A percentile compares a stretch with the other conserved stretches of the same genome.
Evolutionary conservation across 495 filamentous ascomycete genomes (phyloP).

Genomic region (Penicillium subrubescens): DNA sequence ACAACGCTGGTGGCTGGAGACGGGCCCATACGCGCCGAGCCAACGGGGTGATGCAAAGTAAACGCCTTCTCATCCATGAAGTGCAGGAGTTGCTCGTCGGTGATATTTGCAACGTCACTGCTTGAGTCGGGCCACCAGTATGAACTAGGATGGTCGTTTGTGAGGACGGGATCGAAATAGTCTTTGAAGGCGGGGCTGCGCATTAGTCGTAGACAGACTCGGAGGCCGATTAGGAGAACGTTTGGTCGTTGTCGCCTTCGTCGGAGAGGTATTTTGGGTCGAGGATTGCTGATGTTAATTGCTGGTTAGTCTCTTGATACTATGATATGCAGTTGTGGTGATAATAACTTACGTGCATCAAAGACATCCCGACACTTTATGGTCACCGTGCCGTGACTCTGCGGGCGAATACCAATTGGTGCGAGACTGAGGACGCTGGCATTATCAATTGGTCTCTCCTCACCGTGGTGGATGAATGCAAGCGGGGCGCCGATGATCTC

Average conservation of each 20-base stretch:
- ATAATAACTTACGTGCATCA: conserved; percentile 18
- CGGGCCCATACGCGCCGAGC: conserved; percentile 28
- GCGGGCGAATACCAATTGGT: conserved; percentile 22
- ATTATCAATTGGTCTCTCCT: conserved; percentile 17
- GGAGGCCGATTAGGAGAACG: conserved; percentile 22
- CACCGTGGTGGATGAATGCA: conserved; percentile 28
- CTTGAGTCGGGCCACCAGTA: conserved; percentile 33
- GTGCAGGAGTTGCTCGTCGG: conserved; percentile 26
- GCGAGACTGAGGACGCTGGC: conserved; percentile 21
- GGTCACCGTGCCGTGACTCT: conserved; percentile 23
- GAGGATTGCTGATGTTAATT: conserved; percentile 20
- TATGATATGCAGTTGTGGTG: background rate
- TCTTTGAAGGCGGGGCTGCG: conserved; percentile 22
- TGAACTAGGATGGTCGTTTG: conserved; percentile 21
- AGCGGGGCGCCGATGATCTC: conserved; percentile 29
- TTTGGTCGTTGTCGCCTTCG: conserved; percentile 22
- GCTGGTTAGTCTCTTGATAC: background rate
- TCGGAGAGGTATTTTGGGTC: conserved; percentile 28
- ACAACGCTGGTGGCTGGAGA: conserved; percentile 41
- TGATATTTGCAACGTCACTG: conserved; percentile 24
- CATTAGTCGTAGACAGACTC: conserved; percentile 21
- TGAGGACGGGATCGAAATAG: conserved; percentile 19
- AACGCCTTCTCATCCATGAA: conserved; percentile 31
- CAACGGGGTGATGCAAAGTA: conserved; percentile 29
- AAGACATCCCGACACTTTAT: conserved; percentile 22